Evolutionary conservation across 257 asterid genomes (phyloP), one percentile per base, ranked within the genome.

Genomic region (Nicotiana knightiana): DNA sequence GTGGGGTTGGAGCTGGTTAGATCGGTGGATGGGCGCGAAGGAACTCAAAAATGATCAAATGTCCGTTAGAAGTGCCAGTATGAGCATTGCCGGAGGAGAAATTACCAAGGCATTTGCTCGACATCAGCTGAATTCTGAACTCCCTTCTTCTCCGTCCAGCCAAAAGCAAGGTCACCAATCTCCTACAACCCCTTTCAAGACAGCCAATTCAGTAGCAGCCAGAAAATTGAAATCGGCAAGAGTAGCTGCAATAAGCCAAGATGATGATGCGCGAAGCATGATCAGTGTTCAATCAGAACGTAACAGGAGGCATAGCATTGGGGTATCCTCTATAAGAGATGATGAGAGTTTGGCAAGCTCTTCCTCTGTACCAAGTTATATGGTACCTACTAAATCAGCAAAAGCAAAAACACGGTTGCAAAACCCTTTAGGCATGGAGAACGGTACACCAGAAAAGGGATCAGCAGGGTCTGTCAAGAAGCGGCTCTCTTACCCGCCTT

Each of bases 1-100:
- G 59, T 96, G 99, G 99, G 99, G 99, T 5, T 96, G 99, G 99
- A 96, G 99, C 89, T 96, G 99, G 98, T 77, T 96, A 70, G 99
- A 96, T 81, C 92, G 98, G 5, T 94, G 94, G 94, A 94, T 92
- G 98, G 97, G 98, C 21, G 88, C 96, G 81, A 92, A 91, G 86
- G 97, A 90, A 81, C 84, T 61, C 5, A 91, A 85, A 76, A 83
- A 76, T 15, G 97, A 88, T 51, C 88, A 85, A 17, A 28, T 51
- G 81, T 89, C 94, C 51, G 59, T 80, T 83, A 91, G 88, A 87
- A 91, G 87, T 79, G 82, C 51, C 24, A 90, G 82, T 67, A 59
- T 82, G 2, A 71, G 76, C 9, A 16, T 84, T 9, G 87, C 84
- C 68, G 88, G 79, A 33, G 93, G 91, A 81, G 97, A 91, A 88